Evolutionary conservation across 164 flowering plant genomes (phyloP).

Genomic region (Macadamia tetraphylla): DNA sequence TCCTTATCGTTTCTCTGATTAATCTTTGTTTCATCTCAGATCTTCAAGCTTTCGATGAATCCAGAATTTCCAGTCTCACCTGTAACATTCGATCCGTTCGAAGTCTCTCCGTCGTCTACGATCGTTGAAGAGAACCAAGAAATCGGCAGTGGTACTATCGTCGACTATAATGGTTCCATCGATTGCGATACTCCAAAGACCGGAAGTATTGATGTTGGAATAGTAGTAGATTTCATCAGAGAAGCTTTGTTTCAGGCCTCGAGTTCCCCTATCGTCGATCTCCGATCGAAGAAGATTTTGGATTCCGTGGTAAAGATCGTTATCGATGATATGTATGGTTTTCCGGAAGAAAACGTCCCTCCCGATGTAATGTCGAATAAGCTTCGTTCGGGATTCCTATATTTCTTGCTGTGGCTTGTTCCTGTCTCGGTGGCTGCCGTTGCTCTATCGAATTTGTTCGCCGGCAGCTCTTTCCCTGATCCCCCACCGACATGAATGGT

Average conservation of each 20-base stretch:
- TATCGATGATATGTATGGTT: constrained; percentile 11
- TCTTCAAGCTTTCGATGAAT: background rate
- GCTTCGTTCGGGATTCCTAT: constrained; percentile 2
- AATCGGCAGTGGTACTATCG: background rate
- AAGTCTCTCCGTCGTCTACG: constrained; percentile 9
- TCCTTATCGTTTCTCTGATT: too few relatives aligned
- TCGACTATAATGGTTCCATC: background rate
- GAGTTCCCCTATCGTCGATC: constrained; percentile 13
- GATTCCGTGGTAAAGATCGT: constrained; percentile 14
- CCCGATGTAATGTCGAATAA: constrained; percentile 11
- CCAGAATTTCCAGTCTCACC: background rate
- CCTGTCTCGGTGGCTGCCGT: constrained; percentile 1
- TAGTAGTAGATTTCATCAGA: constrained; percentile 14
- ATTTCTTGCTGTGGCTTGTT: constrained; percentile 19
- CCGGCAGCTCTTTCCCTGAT: constrained; percentile 7
- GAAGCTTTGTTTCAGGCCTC: constrained; percentile 11
- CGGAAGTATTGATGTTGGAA: constrained; percentile 16
- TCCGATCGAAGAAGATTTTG: constrained; percentile 21
- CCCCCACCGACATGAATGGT: constrained; percentile 21
- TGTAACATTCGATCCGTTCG: constrained; percentile 3
- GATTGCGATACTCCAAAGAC: background rate
- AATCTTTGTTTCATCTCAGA: background rate
- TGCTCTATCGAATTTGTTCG: constrained; percentile 1
- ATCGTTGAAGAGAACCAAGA: constrained; percentile 1
- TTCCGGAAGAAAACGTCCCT: constrained; percentile 17